Conservation (phyloP, 2,329 filamentous ascomycete species). For the Epichloe glyceriae region DNA sequence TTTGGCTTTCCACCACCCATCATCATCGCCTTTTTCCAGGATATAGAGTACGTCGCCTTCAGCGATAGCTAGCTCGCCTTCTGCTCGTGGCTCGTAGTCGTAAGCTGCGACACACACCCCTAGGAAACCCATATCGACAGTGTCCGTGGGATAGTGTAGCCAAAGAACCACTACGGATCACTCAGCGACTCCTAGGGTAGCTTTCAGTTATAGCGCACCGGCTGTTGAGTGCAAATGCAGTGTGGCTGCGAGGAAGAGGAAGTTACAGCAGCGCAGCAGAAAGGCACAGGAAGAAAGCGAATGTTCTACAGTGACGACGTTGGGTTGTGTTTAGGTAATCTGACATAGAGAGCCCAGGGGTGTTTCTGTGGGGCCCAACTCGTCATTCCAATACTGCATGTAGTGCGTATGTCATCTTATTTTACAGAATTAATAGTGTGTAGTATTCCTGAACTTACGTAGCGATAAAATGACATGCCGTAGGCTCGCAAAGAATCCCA, state of each 20-base stretch:
- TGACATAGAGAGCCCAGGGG: background rate
- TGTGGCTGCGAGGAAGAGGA: background rate
- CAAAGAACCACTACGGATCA: background rate
- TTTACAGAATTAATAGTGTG: too few species aligned
- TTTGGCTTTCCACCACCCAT: conserved; percentile 93
- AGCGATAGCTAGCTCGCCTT: conserved; percentile 69
- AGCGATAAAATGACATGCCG: too few species aligned
- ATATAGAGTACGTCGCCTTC: conserved; percentile 87
- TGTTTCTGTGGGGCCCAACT: background rate
- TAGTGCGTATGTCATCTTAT: too few species aligned
- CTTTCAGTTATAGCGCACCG: background rate
- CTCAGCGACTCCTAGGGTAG: background rate
- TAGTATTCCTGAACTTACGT: too few species aligned
- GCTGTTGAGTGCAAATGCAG: background rate
- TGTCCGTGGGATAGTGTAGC: background rate
- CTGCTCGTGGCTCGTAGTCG: conserved; percentile 79
- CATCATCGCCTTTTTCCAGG: conserved; percentile 63
- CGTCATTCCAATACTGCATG: background rate
- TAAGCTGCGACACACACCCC: conserved; percentile 85
- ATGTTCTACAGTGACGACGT: conserved; percentile 3
- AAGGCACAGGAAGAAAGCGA: background rate
- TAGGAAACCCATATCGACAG: conserved; percentile 66
- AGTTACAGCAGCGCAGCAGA: background rate
- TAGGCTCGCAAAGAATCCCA: too few species aligned
- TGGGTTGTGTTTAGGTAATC: conserved; percentile 5